These are phyloP conservation scores for Vanderwaltozyma yarrowii DNA, from an alignment of 805 yeast genomes.

Conservation along the genomic window DNA sequence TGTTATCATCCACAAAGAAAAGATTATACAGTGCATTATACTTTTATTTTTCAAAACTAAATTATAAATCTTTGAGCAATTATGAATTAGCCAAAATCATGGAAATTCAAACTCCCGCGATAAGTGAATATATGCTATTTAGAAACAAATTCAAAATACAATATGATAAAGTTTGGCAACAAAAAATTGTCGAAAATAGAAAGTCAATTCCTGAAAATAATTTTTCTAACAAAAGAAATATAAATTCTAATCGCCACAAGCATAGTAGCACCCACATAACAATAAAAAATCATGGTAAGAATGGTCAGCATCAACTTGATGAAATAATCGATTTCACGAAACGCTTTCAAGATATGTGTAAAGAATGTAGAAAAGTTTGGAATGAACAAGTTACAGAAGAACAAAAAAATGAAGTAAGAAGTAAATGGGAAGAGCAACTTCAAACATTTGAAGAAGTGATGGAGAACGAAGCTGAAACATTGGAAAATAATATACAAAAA, in stretches of 20 bases:
- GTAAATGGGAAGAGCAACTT: conserved; percentile 9
- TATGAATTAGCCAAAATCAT: conserved; percentile 17
- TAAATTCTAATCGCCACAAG: background rate
- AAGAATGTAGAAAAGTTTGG: conserved; percentile 19
- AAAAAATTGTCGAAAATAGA: too few species aligned
- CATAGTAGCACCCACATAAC: background rate
- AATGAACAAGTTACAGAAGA: conserved; percentile 11
- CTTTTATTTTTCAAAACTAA: conserved; percentile 10
- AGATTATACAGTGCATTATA: conserved; percentile 18
- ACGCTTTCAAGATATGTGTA: conserved; percentile 18
- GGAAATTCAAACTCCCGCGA: conserved; percentile 16
- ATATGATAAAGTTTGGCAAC: conserved; percentile 6
- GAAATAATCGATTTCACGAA: background rate
- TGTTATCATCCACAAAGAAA: conserved; percentile 12
- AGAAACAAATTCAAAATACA: conserved; percentile 15
- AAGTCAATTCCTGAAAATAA: too few species aligned
- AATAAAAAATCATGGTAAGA: background rate
- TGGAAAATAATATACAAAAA: conserved; percentile 5
- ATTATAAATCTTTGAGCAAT: conserved; percentile 8
- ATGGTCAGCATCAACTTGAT: too few species aligned
- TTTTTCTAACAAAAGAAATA: background rate
- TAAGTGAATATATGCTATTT: conserved; percentile 19
- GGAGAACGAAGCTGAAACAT: conserved; percentile 8
- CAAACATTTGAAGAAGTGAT: conserved; percentile 8
- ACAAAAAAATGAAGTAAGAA: conserved; percentile 9